Base-by-base conservation (phyloP, 2,329 filamentous ascomycete genomes). In the Ophiostoma quercus region DNA sequence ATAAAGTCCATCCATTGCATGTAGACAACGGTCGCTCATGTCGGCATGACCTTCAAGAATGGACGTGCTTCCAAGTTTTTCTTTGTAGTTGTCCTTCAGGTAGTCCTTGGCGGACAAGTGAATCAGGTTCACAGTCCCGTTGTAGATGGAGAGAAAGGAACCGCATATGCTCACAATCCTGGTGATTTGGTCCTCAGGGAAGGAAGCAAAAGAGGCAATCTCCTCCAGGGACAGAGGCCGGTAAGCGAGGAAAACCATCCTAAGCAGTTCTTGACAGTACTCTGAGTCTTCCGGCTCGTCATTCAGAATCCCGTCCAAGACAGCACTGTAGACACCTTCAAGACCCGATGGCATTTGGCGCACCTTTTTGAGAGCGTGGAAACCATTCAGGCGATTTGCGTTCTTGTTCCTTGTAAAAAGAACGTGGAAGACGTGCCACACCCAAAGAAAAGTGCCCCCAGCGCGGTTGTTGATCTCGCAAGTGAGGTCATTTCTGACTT, bases 341-440 rank as follows among this genome's bases (percentile, higher is more conserved):
- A 57, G 51, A 9, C n/a, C 51, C 25, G 22, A 22, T 8, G 51
- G 51, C n/a, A 57, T 4, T 25, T 57, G 8, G 11, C 3, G n/a
- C n/a, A 57, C 22, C 3, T 11, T 3, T 12, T 57, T 12, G 5
- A 25, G 51, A 57, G 51, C 51, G 22, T 57, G 25, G 2, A 11
- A 57, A 3, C 51, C 51, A 57, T 57, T 3, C 51, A 57, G 12
- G 2, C 11, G 11, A 1, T 12, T 0, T 12, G 9, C 8, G 29
- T 57, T 9, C 9, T 57, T 12, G 9, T 14, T 12, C 25, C 25
- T 9, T 4, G 3, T 12, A 8, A 25, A 25, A 29, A 63, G 60
- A 9, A n/a, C n/a, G 12, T 63, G 60, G 37, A 63, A 63, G 32
- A 63, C 16, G 39, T 34, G 32, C 60, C 60, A 63, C 60, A 63